Evolutionary conservation across 345 rosid species (phyloP), one percentile per base, ranked within the genome.

Genomic region (Eucalyptus curtisii): DNA sequence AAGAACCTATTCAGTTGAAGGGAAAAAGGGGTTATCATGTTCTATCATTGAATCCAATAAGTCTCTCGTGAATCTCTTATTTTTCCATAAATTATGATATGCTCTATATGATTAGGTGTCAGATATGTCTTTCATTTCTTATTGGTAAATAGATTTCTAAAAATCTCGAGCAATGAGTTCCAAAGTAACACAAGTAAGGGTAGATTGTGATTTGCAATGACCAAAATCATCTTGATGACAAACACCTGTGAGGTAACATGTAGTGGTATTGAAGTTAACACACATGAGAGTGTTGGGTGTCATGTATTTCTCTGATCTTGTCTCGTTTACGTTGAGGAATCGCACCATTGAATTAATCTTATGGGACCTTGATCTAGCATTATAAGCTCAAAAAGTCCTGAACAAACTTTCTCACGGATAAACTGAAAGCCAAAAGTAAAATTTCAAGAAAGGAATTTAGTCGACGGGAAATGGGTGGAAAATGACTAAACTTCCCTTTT

Each of bases 161-260:
- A 42, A 1, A 71, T 19, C 44, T 71, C 1, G 2, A 37, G 22
- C 1, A 1, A 76, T 33, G 27, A 7, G 45, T 76, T 37, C 42
- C 47, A 10, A 76, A 76, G 5, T 76, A 40, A 44, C 0, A 9
- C 5, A 0, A 25, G 42, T 13, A 40, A 19, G 2, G 47, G 4
- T 19, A 44, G 22, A 71, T 5, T 11, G 47, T 22, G 82, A 10
- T 30, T 30, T 30, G 71, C 37, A 14, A 14, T 15, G 71, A 30
- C 37, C 19, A 30, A n/a, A 64, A 64, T 61, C 31, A 7, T 61
- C 68, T 30, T 61, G 33, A 14, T 27, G 33, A 7, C 33, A 27
- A 15, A 31, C 4, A 4, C 11, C 2, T 9, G 7, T 71, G 5
- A 71, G 25, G 13, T 6, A 9, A 33, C 44, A 71, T 33, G 13